Evolutionary conservation across 805 yeast species (phyloP).

Genomic region (Clavispora fructus): DNA sequence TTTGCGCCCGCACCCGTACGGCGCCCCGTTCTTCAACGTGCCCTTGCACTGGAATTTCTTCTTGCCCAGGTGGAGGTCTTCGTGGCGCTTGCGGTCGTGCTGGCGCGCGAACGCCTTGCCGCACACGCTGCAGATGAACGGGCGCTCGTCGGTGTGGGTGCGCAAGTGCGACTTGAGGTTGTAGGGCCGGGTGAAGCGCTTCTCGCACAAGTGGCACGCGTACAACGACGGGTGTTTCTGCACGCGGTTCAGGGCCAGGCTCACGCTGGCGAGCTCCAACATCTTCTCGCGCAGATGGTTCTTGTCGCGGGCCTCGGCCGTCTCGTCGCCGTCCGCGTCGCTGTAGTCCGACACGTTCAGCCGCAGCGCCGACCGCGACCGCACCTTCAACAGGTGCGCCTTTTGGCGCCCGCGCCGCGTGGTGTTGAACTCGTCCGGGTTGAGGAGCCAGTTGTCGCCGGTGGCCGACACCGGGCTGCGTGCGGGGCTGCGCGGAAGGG

Average conservation of each 20-base stretch:
- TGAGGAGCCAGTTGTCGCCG: conserved; percentile 12
- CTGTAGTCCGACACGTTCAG: conserved; percentile 5
- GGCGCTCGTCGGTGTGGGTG: conserved; percentile 84
- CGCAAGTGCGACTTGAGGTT: conserved; percentile 86
- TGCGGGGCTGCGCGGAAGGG: neutral
- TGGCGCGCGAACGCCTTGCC: conserved; percentile 66
- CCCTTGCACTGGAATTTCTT: conserved; percentile 73
- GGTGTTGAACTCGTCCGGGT: conserved; percentile 36
- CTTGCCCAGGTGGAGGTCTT: conserved; percentile 66
- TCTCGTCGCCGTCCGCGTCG: conserved; percentile 20
- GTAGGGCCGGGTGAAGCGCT: conserved; percentile 86
- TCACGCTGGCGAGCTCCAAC: conserved; percentile 60
- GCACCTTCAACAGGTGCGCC: conserved; percentile 19
- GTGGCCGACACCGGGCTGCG: conserved; percentile 15
- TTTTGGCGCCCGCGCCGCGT: conserved; percentile 39
- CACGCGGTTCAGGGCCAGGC: conserved; percentile 46
- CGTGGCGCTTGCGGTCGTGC: conserved; percentile 42
- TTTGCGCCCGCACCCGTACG: conserved; percentile 42
- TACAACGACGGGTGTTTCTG: conserved; percentile 71
- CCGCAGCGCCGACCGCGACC: conserved; percentile 27
- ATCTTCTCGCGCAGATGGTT: conserved; percentile 46
- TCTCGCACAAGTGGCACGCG: conserved; percentile 80
- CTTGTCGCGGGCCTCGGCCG: conserved; percentile 5
- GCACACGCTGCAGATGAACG: conserved; percentile 66
- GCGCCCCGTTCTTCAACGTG: conserved; percentile 44